Percentiles rank a stretch among this genome's conserved stretches.
phyloP scores from a whole-genome alignment of 1,284 basidiomycete species.

The Puccinia coronata region DNA sequence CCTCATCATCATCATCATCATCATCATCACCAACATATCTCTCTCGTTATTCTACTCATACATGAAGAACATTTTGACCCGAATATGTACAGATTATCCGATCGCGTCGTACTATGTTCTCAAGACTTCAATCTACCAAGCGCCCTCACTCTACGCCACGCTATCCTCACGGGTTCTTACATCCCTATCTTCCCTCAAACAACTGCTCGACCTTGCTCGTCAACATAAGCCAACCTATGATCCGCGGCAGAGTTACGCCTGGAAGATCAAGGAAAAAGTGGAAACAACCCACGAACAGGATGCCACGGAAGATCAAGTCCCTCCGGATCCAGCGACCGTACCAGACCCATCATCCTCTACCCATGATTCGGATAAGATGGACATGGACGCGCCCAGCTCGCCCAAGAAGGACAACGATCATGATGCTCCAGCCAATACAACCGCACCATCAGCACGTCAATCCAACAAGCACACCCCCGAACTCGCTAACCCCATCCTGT shows the following conservation, averaged over 20 bases:
- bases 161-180: slow-evolving; percentile 70
- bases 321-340: background rate
- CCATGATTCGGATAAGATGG: slow-evolving; percentile 23
- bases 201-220: slow-evolving; percentile 40
- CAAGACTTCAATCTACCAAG: slow-evolving; percentile 80
- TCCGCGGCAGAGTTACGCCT: slow-evolving; percentile 38
- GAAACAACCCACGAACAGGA: background rate
- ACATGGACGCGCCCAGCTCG: background rate
- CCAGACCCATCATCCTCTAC: background rate
- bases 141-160: slow-evolving; percentile 76
- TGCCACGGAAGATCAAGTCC: background rate
- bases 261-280: slow-evolving; percentile 34
- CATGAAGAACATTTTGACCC: too few relatives aligned
- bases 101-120: slow-evolving; percentile 79
- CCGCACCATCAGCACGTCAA: too few relatives aligned
- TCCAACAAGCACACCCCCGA: slow-evolving; percentile 18
- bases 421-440: background rate
- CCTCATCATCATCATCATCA: background rate
- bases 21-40: background rate
- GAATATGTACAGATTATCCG: slow-evolving; percentile 67
- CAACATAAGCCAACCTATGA: slow-evolving; percentile 41
- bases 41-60: too few relatives aligned
- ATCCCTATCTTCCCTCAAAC: slow-evolving; percentile 61
- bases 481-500: slow-evolving; percentile 53
- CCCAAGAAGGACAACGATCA: background rate